These are phyloP conservation scores for Sinapis alba DNA, from an alignment of 441 rosid species.

Conservation along the genomic window DNA sequence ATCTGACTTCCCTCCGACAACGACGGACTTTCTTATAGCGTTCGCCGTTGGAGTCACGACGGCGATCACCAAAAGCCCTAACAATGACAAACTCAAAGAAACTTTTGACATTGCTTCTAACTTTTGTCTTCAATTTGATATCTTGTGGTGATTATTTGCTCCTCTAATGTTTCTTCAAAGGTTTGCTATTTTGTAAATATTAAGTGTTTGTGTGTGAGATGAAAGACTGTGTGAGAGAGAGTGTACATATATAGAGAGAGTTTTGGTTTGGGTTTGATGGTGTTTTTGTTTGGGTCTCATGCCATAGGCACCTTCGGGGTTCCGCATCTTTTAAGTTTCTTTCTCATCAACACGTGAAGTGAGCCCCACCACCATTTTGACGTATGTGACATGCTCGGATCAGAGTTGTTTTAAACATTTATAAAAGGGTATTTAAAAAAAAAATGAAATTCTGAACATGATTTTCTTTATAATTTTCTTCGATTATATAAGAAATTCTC, in stretches of 20 bases:
- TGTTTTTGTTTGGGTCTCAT: constrained; percentile 36
- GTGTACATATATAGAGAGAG: constrained; percentile 20
- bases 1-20: constrained; percentile 57
- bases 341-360: constrained; percentile 40
- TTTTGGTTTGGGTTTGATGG: constrained; percentile 1
- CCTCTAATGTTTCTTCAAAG: background rate
- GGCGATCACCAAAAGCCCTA: constrained; percentile 32
- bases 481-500: too few species aligned
- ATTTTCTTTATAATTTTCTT: too few species aligned
- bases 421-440: too few species aligned
- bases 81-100: constrained; percentile 28
- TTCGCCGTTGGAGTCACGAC: constrained; percentile 33
- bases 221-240: background rate
- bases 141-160: constrained; percentile 10
- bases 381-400: constrained; percentile 22
- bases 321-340: constrained; percentile 41
- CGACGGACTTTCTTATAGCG: constrained; percentile 25
- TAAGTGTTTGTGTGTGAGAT: background rate
- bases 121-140: background rate
- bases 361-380: constrained; percentile 26
- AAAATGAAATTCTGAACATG: too few species aligned
- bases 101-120: constrained; percentile 18
- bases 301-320: constrained; percentile 39
- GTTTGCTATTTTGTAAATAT: background rate
- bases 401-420: background rate